Evolutionary conservation across 2,329 filamentous ascomycete genomes (phyloP).

Genomic region (Ceratocystis cacaofunesta): DNA sequence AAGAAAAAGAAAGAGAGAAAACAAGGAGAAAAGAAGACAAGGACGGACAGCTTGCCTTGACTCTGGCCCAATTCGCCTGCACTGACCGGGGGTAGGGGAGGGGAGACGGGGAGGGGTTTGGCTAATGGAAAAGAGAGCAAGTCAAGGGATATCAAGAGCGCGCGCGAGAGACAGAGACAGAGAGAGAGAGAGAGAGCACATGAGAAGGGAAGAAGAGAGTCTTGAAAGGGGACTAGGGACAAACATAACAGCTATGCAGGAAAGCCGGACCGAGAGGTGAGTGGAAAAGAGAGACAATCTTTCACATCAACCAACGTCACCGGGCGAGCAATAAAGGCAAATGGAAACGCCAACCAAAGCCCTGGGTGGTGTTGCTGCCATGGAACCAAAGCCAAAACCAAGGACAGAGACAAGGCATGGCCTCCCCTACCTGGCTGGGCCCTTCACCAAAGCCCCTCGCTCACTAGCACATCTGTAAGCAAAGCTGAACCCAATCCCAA

Average conservation of each 20-base stretch:
- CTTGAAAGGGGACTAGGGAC: not conserved
- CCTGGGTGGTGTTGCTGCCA: not conserved
- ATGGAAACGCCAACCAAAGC: too few relatives aligned
- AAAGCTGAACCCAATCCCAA: slow-evolving; percentile 3
- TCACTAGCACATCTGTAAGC: not conserved
- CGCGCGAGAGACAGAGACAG: not conserved
- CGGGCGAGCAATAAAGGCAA: too few relatives aligned
- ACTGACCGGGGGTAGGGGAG: not conserved
- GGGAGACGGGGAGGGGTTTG: not conserved
- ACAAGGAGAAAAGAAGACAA: not conserved
- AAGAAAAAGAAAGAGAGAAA: not conserved
- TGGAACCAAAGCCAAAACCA: not conserved
- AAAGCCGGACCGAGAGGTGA: too few relatives aligned
- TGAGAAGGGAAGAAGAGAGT: not conserved
- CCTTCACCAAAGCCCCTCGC: not conserved
- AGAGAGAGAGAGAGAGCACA: not conserved
- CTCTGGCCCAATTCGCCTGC: not conserved
- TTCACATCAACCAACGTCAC: too few relatives aligned
- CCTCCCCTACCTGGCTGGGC: not conserved
- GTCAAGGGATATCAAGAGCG: not conserved
- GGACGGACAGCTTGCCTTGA: not conserved
- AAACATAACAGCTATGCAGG: not conserved
- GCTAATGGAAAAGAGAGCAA: not conserved
- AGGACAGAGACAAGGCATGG: not conserved
- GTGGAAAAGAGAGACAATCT: too few relatives aligned